Evolutionary conservation across 1,284 basidiomycete species (phyloP).

Genomic region (Golubevia pallescens): DNA sequence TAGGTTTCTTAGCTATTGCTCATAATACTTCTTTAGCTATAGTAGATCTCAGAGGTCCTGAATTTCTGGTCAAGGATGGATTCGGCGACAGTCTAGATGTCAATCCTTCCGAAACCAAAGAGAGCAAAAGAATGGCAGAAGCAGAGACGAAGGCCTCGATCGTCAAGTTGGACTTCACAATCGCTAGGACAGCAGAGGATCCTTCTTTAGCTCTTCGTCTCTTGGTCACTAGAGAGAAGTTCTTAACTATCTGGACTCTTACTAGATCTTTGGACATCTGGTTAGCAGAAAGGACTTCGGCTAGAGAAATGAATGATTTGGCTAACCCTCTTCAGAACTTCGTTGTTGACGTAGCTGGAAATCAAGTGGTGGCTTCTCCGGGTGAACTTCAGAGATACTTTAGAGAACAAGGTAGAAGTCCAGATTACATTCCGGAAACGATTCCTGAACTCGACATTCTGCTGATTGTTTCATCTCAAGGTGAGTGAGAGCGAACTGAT

Average conservation of each 20-base stretch:
- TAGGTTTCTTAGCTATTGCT: conserved; percentile 49
- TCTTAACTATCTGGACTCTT: conserved; percentile 49
- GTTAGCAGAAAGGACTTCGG: conserved; percentile 29
- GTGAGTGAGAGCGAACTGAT: neutral
- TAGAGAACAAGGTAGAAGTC: conserved; percentile 28
- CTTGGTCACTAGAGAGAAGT: conserved; percentile 36
- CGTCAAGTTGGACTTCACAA: conserved; percentile 29
- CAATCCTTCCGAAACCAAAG: neutral
- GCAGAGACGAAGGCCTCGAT: conserved; percentile 40
- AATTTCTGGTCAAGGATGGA: conserved; percentile 48
- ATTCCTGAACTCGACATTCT: neutral
- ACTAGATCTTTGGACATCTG: conserved; percentile 34
- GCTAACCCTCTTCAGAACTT: conserved; percentile 11
- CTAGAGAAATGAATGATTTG: conserved; percentile 31
- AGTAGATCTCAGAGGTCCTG: conserved; percentile 41
- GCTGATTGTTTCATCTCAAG: neutral
- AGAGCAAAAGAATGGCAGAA: conserved; percentile 26
- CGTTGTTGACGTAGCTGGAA: conserved; percentile 39
- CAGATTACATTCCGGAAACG: neutral
- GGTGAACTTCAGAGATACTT: conserved; percentile 33
- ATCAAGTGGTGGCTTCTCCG: conserved; percentile 20
- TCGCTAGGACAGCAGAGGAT: conserved; percentile 37
- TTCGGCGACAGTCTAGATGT: conserved; percentile 23
- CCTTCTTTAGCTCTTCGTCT: conserved; percentile 41
- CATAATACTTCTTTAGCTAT: conserved; percentile 45